phyloP scores from a whole-genome alignment of 768 basidiomycete species.

The Boletus rubescentipes region DNA sequence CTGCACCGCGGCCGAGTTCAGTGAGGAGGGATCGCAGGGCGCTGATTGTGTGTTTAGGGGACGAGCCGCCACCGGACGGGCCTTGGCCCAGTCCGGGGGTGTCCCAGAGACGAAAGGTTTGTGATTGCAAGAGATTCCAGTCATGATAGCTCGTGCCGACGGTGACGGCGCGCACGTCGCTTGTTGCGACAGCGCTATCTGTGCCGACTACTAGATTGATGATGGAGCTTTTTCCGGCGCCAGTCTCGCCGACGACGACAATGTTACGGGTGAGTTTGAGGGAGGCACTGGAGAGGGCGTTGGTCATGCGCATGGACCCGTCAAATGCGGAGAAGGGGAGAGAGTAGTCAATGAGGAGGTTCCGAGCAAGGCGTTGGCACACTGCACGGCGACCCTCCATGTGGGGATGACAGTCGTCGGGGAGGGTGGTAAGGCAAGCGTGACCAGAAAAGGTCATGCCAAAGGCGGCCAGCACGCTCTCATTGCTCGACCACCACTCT shows the following conservation, averaged over 20 bases:
- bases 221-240: slow-evolving; percentile 24
- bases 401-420: slow-evolving; percentile 18
- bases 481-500: slow-evolving; percentile 20
- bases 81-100: slow-evolving; percentile 20
- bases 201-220: slow-evolving; percentile 17
- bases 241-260: slow-evolving; percentile 42
- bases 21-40: slow-evolving; percentile 24
- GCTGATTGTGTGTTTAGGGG: slow-evolving; percentile 13
- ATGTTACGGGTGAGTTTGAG: slow-evolving; percentile 29
- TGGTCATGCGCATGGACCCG: neutral
- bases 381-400: slow-evolving; percentile 14
- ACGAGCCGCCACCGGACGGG: slow-evolving; percentile 10
- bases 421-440: slow-evolving; percentile 25
- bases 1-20: slow-evolving; percentile 14
- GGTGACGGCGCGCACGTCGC: slow-evolving; percentile 19
- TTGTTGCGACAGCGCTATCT: slow-evolving; percentile 16
- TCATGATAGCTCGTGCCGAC: slow-evolving; percentile 23
- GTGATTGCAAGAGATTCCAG: slow-evolving; percentile 19
- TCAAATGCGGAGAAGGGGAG: slow-evolving; percentile 12
- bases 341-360: slow-evolving; percentile 21
- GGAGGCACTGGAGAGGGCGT: slow-evolving; percentile 7
- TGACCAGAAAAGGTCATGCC: slow-evolving; percentile 19
- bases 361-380: slow-evolving; percentile 21
- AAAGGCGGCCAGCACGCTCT: neutral
- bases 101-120: slow-evolving; percentile 28